phyloP scores from a whole-genome alignment of 2,329 filamentous ascomycete species.

The Fusarium verticillioides region DNA sequence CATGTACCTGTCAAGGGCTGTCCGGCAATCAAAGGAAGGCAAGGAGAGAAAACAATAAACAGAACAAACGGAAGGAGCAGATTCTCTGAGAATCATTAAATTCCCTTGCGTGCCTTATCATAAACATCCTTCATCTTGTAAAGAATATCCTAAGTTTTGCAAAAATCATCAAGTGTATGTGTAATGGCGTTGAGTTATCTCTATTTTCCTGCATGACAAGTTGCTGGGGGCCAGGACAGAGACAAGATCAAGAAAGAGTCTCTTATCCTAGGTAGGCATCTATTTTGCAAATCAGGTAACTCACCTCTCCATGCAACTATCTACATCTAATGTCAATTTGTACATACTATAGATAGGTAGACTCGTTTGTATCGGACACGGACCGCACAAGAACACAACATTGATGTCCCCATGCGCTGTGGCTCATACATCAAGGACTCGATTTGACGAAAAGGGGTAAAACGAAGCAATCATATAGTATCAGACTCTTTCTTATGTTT shows the following conservation, averaged over 20 bases:
- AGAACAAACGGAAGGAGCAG: background rate
- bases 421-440: background rate
- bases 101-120: background rate
- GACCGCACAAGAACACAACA: background rate
- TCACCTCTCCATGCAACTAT: background rate
- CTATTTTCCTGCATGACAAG: background rate
- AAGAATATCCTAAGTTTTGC: background rate
- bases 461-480: too few species aligned
- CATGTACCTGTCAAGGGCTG: slow-evolving; percentile 21
- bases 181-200: background rate
- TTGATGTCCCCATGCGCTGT: background rate
- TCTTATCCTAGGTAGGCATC: background rate
- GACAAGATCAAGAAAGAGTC: background rate
- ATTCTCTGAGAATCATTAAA: background rate
- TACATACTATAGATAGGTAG: background rate
- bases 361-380: background rate
- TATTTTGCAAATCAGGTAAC: background rate
- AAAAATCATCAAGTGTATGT: background rate
- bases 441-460: background rate
- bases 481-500: too few species aligned
- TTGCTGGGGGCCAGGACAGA: background rate
- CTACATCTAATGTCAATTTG: background rate
- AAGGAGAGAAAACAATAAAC: background rate
- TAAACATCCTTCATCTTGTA: background rate
- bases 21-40: background rate